Evolutionary conservation across 1,139 yeast species (phyloP), one percentile per base, ranked within the genome.

Genomic region (Blastobotrys proliferans): DNA sequence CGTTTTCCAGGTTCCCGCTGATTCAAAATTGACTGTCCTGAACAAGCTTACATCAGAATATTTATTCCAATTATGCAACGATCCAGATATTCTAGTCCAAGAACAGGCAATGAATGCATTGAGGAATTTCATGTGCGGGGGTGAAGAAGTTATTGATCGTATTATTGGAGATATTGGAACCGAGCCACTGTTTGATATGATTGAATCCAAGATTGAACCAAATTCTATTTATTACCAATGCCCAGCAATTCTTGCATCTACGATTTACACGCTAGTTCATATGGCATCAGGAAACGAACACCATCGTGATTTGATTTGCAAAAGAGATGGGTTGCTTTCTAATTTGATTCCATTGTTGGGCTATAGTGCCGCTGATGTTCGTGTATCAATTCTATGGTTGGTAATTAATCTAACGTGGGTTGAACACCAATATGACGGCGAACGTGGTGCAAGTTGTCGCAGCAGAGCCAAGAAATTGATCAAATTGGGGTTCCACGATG

Each of bases 41-140:
- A 67, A 69, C 11, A 69, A 68, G 35, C 69, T 84, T 37, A 73
- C 83, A 0, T 64, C 82, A 41, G 64, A 68, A 1, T 63, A 68
- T 25, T 64, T 84, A 2, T 67, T 83, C 44, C 72, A 72, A 37
- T 65, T 73, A 35, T 72, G 81, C 44, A 65, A 73, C 47, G 73
- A 73, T 51, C 59, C 69, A 5, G 71, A 71, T 39, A 56, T 76
- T 47, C 72, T 76, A 40, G 73, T 86, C 20, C 81, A 82, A 45
- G 82, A 80, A 39, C 81, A 78, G 54, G 73, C 81, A 13, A 77
- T 87, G 58, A 86, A 81, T 51, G 74, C 85, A n/a, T 59, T 88
- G 40, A 68, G 95, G 47, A 88, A 88, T 58, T 64, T 83, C 40
- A 76, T 90, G 0, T 80, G 88, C 29, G 77, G 81, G n/a, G 75